Base-by-base conservation (phyloP, 2,329 filamentous ascomycete species). In the Phialophora macrospora region DNA sequence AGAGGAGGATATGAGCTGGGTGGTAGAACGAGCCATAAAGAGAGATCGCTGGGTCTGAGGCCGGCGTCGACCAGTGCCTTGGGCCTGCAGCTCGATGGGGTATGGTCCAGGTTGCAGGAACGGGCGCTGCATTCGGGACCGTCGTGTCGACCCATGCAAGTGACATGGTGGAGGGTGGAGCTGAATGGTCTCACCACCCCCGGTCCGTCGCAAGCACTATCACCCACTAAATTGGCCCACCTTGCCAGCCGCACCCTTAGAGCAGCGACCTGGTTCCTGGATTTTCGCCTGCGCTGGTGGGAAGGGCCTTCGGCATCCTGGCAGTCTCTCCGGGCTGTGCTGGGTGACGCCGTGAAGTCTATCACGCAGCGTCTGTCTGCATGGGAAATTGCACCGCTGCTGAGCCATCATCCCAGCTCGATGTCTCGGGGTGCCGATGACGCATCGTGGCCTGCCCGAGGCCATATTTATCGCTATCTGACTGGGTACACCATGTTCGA, bases 21-120 rank as follows among this genome's bases (percentile, higher is more conserved):
- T 68, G 70, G 63, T 63, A 66, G 70, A 60, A 67, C 66, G 69
- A 66, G 68, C 67, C 67, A 72, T 72, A 72, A 72, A 68, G 69
- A 67, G 61, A 34, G 67, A 66, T 71, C 68, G 65, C 68, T 72
- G 67, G 63, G 68, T 66, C 63, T 63, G 62, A 68, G 63, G 63
- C 48, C 28, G 63, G 62, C 48, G 62, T 61, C 67, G 51, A 63
- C 69, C 69, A 71, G 56, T 65, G 57, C 67, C 69, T 58, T 71
- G 69, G 69, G 65, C 59, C 66, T 61, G 63, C 59, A 63, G 22
- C 58, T 65, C 38, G 63, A 67, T 66, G 55, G 59, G 62, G 64
- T 26, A 54, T 60, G 62, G 68, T 62, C 41, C 51, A 51, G 41
- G 61, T 63, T 69, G 64, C 64, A 67, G 65, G 68, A 69, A 68